Evolutionary conservation across 495 filamentous ascomycete genomes (phyloP).

Genomic region (Hypoxylon cercidicola): DNA sequence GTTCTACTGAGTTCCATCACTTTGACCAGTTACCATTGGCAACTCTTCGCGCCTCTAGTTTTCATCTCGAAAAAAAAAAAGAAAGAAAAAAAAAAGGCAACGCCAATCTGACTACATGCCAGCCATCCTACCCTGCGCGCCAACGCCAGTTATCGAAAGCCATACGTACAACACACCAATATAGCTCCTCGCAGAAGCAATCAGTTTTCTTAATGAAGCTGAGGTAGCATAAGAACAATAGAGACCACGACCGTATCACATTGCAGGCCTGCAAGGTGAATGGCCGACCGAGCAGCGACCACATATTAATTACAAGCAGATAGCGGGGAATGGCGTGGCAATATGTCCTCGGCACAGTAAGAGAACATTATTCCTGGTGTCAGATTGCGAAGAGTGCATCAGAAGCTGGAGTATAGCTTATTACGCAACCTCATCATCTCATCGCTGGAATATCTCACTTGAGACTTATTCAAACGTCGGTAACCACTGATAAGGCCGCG

Average conservation of each 20-base stretch:
- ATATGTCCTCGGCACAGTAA: slow-evolving; percentile 5
- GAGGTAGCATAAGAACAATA: slow-evolving; percentile 9
- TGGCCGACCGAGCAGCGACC: not conserved
- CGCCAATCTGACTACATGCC: too few relatives aligned
- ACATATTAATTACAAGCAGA: not conserved
- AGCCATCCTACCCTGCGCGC: not conserved
- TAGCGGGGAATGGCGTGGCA: not conserved
- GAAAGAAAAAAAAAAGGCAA: too few relatives aligned
- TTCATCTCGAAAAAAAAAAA: too few relatives aligned
- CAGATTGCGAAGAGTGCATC: slow-evolving; percentile 10
- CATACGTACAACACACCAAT: slow-evolving; percentile 1
- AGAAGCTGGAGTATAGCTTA: slow-evolving; percentile 10
- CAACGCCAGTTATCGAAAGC: not conserved
- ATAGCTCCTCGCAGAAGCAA: not conserved
- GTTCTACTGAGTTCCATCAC: not conserved
- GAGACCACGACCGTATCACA: slow-evolving; percentile 4
- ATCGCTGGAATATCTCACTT: slow-evolving; percentile 2
- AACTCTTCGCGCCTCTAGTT: too few relatives aligned
- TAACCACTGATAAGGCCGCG: slow-evolving; percentile 10
- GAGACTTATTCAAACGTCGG: slow-evolving; percentile 5
- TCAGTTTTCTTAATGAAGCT: slow-evolving; percentile 7
- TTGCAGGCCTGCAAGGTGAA: slow-evolving; percentile 3
- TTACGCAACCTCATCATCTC: not conserved
- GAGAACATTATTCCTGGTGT: slow-evolving; percentile 15
- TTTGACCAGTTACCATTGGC: too few relatives aligned